Percentiles rank a stretch among this genome's conserved stretches.
phyloP scores from a whole-genome alignment of 179 eudicot species.

The Heliamphora pulchella region DNA sequence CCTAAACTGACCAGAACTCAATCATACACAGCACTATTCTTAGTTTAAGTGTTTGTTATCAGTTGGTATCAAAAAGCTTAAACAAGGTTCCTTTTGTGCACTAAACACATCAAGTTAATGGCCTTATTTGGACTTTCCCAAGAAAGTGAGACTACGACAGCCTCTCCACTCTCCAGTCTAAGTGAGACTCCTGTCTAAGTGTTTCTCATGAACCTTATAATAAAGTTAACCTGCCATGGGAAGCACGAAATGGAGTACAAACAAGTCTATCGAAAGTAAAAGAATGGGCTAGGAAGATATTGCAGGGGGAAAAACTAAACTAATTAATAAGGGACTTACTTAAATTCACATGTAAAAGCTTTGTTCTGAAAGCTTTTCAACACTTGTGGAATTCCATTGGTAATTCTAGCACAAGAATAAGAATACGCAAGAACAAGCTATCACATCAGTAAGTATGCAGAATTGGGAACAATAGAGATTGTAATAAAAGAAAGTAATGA shows the following conservation, averaged over 20 bases:
- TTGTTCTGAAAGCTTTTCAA: conserved; percentile 59
- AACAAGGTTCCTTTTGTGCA: conserved; percentile 1
- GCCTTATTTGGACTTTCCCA: background rate
- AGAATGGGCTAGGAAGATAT: background rate
- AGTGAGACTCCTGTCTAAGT: background rate
- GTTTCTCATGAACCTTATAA: background rate
- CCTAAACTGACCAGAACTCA: background rate
- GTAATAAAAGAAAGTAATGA: conserved; percentile 3
- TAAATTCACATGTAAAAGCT: conserved; percentile 88
- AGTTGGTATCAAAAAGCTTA: background rate
- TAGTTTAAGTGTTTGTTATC: background rate
- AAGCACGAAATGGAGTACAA: background rate
- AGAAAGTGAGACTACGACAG: background rate
- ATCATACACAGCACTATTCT: background rate
- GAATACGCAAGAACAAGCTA: conserved; percentile 16
- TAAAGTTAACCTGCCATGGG: background rate
- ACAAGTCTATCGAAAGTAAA: background rate
- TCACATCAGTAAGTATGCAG: background rate
- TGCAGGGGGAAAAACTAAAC: background rate
- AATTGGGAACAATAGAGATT: background rate
- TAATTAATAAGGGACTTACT: conserved; percentile 45
- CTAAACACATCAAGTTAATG: background rate
- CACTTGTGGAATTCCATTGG: conserved; percentile 74
- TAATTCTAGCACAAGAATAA: conserved; percentile 45
- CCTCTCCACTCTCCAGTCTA: background rate